These are phyloP conservation scores for Candida palmyrensis DNA, from an alignment of 805 yeast species.

Conservation along the genomic window DNA sequence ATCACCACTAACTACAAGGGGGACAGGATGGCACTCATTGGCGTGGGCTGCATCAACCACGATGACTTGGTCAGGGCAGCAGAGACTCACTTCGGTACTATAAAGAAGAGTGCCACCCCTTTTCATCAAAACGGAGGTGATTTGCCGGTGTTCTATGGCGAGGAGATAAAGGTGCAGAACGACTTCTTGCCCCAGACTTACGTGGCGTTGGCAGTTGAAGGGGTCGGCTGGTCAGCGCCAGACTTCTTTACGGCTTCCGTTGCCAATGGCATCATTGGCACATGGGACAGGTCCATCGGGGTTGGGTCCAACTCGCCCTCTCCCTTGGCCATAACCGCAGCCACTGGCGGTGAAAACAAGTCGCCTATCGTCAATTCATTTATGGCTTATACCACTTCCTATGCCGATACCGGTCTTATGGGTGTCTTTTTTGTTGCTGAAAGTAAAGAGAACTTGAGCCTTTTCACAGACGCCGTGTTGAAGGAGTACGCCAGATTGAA, in stretches of 20 bases:
- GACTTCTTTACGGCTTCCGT: constrained; percentile 94
- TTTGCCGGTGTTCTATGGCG: constrained; percentile 76
- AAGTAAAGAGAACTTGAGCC: constrained; percentile 57
- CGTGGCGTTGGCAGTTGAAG: constrained; percentile 93
- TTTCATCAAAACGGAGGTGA: constrained; percentile 72
- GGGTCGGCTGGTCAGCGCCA: constrained; percentile 95
- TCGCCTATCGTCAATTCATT: constrained; percentile 84
- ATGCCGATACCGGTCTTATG: constrained; percentile 97
- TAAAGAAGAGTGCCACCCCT: constrained; percentile 55
- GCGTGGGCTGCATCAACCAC: constrained; percentile 92
- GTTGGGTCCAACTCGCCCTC: constrained; percentile 82
- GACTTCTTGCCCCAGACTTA: constrained; percentile 82
- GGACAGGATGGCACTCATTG: constrained; percentile 97
- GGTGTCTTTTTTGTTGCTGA: constrained; percentile 91
- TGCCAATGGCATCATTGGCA: constrained; percentile 94
- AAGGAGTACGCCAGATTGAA: constrained; percentile 88
- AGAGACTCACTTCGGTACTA: constrained; percentile 67
- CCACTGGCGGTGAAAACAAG: constrained; percentile 51
- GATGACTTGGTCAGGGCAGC: constrained; percentile 76
- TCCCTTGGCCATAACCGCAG: constrained; percentile 66
- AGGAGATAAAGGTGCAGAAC: constrained; percentile 81
- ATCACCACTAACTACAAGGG: constrained; percentile 87
- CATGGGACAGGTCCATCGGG: constrained; percentile 94
- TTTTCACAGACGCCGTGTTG: constrained; percentile 68
- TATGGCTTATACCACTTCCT: constrained; percentile 95